Percentiles rank a stretch among this genome's conserved stretches.
Evolutionary conservation across 805 yeast species (phyloP).

Genomic region (Hanseniaspora pseudoguilliermondii): DNA sequence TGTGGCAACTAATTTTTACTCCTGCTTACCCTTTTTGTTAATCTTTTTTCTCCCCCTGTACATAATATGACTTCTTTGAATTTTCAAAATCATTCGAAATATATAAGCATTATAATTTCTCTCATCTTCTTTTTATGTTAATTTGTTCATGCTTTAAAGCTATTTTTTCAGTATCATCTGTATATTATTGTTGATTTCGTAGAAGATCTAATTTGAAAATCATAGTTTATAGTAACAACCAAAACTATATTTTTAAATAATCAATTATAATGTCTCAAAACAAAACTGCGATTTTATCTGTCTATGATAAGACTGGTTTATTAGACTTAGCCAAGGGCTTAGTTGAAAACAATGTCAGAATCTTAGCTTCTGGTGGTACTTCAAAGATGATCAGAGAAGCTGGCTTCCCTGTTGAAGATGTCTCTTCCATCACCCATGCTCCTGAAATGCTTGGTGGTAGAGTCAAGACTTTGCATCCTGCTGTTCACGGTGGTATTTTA

Average conservation of each 20-base stretch:
- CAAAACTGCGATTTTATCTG: constrained; percentile 90
- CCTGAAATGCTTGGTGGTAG: constrained; percentile 99
- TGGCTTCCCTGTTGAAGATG: constrained; percentile 96
- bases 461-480: constrained; percentile 96
- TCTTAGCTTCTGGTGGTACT: constrained; percentile 95
- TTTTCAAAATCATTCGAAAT: no score
- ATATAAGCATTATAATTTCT: no score
- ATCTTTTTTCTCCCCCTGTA: no score
- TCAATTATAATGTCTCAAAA: constrained; percentile 28
- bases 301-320: constrained; percentile 93
- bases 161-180: no score
- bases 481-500: constrained; percentile 94
- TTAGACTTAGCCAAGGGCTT: constrained; percentile 93
- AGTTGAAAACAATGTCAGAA: constrained; percentile 73
- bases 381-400: constrained; percentile 90
- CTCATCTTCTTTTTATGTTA: no score
- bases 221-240: no score
- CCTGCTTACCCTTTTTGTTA: no score
- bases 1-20: no score
- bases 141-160: no score
- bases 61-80: no score
- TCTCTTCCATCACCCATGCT: constrained; percentile 87
- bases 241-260: constrained; percentile 2
- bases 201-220: no score
- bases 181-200: no score